Base-by-base conservation (phyloP, 2,329 filamentous ascomycete species). In the Fonsecaea pedrosoi region DNA sequence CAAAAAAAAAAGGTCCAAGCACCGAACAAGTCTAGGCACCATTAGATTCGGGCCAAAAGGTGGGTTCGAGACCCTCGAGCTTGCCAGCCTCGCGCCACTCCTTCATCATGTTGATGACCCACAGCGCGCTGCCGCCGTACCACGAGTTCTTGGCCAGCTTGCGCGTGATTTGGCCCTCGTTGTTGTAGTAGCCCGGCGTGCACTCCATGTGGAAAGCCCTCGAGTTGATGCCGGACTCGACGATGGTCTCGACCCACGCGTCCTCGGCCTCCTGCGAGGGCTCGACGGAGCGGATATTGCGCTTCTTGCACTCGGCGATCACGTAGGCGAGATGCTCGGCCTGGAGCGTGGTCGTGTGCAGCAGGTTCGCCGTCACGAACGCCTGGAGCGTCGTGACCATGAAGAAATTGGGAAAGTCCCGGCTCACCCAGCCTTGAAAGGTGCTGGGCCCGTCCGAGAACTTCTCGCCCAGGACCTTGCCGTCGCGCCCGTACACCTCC, bases 401-500 rank as follows among this genome's bases (percentile, higher is more conserved):
- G 62, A 71, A 69, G 37, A 57, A 69, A 32, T 71, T 71, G 30
- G 69, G 69, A 38, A 71, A 69, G 48, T 62, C 55, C 8, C 57
- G 58, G 9, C 48, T 63, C 8, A 62, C 67, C 60, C 57, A 67
- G 59, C 69, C 69, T 25, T 71, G 69, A 13, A 71, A 57, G 25
- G 69, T 69, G 18, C 57, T 42, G 25, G 61, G 40, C 4, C 69
- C 69, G 2, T 71, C 57, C 4, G 59, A 13, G 74, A 74, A 77
- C 35, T 74, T 71, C n/a, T 76, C 62, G 6, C 56, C n/a, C 40
- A 77, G 40, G 18, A 32, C 70, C n/a, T 54, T 12, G 2, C 73
- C 71, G 56, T 73, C 65, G 15, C 72, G 71, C 10, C 75, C 75
- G 12, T 68, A 25, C 8, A 77, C 62, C 34, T 75, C 65, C 60